Conservation (phyloP, 2,329 filamentous ascomycete genomes). For the Triangularia verruculosa region DNA sequence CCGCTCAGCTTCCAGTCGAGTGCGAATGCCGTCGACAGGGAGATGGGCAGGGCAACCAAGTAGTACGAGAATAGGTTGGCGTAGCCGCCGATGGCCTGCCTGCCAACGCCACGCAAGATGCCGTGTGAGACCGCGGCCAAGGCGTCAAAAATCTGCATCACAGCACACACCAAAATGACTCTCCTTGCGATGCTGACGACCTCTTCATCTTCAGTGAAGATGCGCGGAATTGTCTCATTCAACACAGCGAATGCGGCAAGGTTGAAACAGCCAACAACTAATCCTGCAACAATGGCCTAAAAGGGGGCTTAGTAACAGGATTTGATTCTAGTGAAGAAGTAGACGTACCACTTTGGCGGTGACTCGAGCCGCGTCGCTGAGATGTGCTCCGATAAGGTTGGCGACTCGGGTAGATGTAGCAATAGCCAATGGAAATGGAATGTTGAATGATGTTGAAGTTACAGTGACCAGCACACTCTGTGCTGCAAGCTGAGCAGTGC, state of each 20-base stretch:
- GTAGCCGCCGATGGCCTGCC: constrained; percentile 69
- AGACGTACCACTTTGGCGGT: constrained; percentile 55
- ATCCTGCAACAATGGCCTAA: constrained; percentile 24
- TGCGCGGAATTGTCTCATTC: constrained; percentile 57
- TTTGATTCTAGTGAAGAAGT: not conserved
- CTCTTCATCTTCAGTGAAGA: constrained; percentile 58
- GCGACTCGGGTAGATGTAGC: constrained; percentile 69
- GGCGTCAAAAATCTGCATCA: constrained; percentile 71
- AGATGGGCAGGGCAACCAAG: constrained; percentile 66
- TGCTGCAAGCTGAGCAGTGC: constrained; percentile 63
- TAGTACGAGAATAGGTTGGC: constrained; percentile 72
- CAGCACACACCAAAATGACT: constrained; percentile 64
- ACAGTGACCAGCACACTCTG: constrained; percentile 67
- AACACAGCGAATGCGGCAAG: constrained; percentile 56
- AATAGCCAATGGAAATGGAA: constrained; percentile 70
- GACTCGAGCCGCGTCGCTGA: constrained; percentile 62
- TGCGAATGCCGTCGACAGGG: constrained; percentile 64
- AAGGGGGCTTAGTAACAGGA: not conserved
- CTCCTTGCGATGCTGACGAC: constrained; percentile 53
- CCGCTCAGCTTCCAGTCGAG: constrained; percentile 63
- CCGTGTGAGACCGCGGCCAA: constrained; percentile 65
- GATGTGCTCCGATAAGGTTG: constrained; percentile 68
- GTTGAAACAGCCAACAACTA: constrained; percentile 56
- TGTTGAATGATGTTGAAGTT: constrained; percentile 65
- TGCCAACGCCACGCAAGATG: constrained; percentile 65